Evolutionary conservation across 2,329 filamentous ascomycete genomes (phyloP), one percentile per base, ranked within the genome.

Genomic region (Aspergillus alliaceus): DNA sequence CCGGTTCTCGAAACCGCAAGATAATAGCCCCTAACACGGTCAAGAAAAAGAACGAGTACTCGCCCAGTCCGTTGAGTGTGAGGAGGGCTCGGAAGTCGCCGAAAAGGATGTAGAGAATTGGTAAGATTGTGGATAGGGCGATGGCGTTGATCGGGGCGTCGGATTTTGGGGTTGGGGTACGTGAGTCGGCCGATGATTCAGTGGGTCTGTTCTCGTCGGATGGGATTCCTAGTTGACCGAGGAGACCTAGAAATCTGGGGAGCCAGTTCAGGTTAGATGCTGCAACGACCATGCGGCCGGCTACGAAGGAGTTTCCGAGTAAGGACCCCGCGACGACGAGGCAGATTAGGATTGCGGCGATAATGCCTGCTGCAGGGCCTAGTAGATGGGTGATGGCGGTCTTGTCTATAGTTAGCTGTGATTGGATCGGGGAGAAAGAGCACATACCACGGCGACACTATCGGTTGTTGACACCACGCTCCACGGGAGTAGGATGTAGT

Each of bases 1-100:
- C 54, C 5, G 61, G 61, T 29, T 63, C 59, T 1, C 57, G 57
- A 22, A 62, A 53, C n/a, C 61, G 51, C n/a, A 63, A 40, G 11
- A 60, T 24, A 3, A 63, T 56, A 3, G 61, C 61, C 0, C 57
- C 61, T 12, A 63, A 24, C 6, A 63, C 58, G 0, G 61, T 62
- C 46, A 63, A 25, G 14, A 61, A 56, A 31, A 63, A 63, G 37
- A 63, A 63, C 6, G 51, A 57, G n/a, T 62, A 63, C n/a, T 63
- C 61, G 1, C 57, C 61, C 35, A 63, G 20, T 5, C 61, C 61
- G 15, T 62, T 63, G 49, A 63, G 62, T 1, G 61, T 63, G 15
- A 63, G 35, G 9, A 63, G 53, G 1, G 59, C 61, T 7, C 61
- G 57, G 31, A 63, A 63, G 8, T 62, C 61, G 1, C 61, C 61